phyloP scores from a whole-genome alignment of 2,329 filamentous ascomycete genomes.

The Ceratocystis albifundus region DNA sequence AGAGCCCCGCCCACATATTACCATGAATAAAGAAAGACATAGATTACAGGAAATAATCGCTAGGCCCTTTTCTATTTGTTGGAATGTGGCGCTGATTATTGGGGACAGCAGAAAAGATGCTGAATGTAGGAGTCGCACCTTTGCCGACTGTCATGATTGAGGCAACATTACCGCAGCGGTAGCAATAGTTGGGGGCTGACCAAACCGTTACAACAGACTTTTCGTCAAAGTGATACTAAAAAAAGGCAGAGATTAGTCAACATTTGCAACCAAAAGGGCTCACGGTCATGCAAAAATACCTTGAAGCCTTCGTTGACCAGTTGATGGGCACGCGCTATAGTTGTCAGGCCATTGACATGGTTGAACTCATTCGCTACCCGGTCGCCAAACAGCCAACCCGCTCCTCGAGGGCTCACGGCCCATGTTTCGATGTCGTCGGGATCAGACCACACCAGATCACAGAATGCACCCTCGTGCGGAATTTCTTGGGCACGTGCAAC shows the following conservation, averaged over 20 bases:
- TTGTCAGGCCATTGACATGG: constrained; percentile 88
- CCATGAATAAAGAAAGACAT: background rate
- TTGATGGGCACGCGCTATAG: constrained; percentile 95
- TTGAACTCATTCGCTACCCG: constrained; percentile 97
- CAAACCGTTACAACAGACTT: constrained; percentile 96
- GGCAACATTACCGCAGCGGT: constrained; percentile 89
- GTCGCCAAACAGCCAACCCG: constrained; percentile 95
- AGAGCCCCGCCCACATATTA: background rate
- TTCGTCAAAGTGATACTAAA: constrained; percentile 79
- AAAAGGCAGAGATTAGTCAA: too few species aligned
- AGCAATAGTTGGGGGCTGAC: constrained; percentile 94
- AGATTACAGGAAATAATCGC: constrained; percentile 56
- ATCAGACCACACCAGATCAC: constrained; percentile 95
- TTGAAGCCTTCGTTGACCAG: constrained; percentile 98
- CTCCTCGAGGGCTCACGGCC: constrained; percentile 83
- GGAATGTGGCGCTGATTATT: constrained; percentile 74
- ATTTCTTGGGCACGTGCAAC: constrained; percentile 97
- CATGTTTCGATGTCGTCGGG: constrained; percentile 96
- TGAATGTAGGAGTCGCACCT: constrained; percentile 80
- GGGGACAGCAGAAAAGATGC: constrained; percentile 81
- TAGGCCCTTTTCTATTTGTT: constrained; percentile 53
- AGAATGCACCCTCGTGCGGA: constrained; percentile 96
- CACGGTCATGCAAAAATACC: constrained; percentile 37
- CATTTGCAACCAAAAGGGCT: background rate
- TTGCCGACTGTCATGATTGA: constrained; percentile 89